These are phyloP conservation scores for Nakataea oryzae DNA, from an alignment of 2,329 filamentous ascomycete genomes.

Conservation along the genomic window DNA sequence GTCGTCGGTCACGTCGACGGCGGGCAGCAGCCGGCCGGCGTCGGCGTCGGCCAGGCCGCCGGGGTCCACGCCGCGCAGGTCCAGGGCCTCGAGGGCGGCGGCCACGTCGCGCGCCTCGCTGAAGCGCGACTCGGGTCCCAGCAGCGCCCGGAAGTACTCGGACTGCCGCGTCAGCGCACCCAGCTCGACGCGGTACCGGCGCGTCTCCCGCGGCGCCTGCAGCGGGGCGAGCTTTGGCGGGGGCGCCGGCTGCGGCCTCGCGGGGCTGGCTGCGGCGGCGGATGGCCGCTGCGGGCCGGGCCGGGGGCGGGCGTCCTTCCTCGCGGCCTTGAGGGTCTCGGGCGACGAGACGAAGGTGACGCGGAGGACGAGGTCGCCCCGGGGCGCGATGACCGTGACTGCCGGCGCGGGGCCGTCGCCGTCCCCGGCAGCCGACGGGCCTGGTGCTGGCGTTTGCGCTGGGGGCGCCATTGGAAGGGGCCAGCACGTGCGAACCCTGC, in stretches of 20 bases:
- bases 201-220: slow-evolving; percentile 23
- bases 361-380: slow-evolving; percentile 56
- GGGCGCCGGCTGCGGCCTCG: background rate
- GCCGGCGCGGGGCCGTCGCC: slow-evolving; percentile 9
- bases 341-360: slow-evolving; percentile 53
- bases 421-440: background rate
- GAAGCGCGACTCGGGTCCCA: slow-evolving; percentile 49
- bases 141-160: slow-evolving; percentile 58
- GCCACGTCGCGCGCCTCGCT: slow-evolving; percentile 48
- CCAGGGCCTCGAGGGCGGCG: slow-evolving; percentile 38
- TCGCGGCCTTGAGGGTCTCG: slow-evolving; percentile 34
- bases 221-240: background rate
- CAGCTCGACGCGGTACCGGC: slow-evolving; percentile 51
- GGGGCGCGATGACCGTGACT: slow-evolving; percentile 39
- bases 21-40: slow-evolving; percentile 43
- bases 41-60: slow-evolving; percentile 29
- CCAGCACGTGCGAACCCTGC: no score
- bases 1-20: slow-evolving; percentile 54
- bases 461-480: background rate
- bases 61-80: slow-evolving; percentile 33
- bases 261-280: background rate
- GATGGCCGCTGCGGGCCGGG: slow-evolving; percentile 8
- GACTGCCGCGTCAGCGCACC: slow-evolving; percentile 48
- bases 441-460: background rate
- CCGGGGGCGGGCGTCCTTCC: slow-evolving; percentile 24